phyloP scores from a whole-genome alignment of 2,329 filamentous ascomycete species.

The Phoma herbarum region DNA sequence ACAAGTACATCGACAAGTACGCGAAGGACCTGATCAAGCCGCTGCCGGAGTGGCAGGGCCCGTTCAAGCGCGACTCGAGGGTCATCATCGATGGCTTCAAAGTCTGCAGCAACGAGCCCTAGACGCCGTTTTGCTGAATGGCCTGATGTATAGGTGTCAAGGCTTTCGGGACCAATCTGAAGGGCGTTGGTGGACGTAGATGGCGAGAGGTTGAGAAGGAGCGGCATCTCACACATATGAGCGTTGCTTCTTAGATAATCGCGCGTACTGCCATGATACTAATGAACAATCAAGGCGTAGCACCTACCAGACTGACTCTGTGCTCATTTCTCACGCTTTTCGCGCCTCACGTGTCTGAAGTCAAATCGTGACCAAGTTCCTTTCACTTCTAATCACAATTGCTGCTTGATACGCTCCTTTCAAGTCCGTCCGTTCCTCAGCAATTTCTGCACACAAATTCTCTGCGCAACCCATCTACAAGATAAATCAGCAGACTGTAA shows the following conservation, averaged over 20 bases:
- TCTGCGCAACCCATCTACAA: background rate
- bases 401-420: slow-evolving; percentile 1
- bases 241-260: too few relatives aligned
- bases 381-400: background rate
- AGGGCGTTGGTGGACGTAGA: too few relatives aligned
- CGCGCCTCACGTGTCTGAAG: background rate
- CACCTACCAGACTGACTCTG: background rate
- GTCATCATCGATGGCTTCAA: slow-evolving; percentile 4
- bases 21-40: background rate
- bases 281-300: background rate
- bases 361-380: background rate
- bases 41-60: background rate
- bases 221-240: too few relatives aligned
- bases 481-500: background rate
- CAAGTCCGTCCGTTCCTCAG: background rate
- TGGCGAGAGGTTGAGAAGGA: too few relatives aligned
- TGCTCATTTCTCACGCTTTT: background rate
- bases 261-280: background rate
- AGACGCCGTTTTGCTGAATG: background rate
- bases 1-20: slow-evolving; percentile 6
- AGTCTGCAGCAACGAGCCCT: background rate
- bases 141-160: background rate
- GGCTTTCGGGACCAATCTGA: background rate
- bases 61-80: slow-evolving; percentile 1
- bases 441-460: background rate